A percentile compares a stretch with the other conserved stretches of the same genome.
Evolutionary conservation across 768 basidiomycete species (phyloP).

Genomic region (Auricularia heimuer): DNA sequence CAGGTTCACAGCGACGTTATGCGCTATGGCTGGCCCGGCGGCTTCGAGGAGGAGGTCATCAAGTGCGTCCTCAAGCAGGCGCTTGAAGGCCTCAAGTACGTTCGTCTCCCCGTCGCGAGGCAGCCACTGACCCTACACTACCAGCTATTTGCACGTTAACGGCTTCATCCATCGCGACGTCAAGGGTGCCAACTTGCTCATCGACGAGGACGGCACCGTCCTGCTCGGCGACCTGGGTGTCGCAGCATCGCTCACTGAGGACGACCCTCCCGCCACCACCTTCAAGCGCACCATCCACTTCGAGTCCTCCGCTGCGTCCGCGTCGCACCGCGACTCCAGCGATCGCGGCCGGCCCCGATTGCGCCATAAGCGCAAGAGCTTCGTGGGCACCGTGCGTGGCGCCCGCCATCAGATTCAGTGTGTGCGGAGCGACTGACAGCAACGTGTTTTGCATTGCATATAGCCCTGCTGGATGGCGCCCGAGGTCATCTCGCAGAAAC

Average conservation of each 20-base stretch:
- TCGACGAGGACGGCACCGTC: slow-evolving; percentile 85
- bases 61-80: slow-evolving; percentile 79
- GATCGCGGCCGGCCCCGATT: slow-evolving; percentile 30
- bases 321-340: slow-evolving; percentile 7
- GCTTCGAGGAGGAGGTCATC: slow-evolving; percentile 83
- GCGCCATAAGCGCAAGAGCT: slow-evolving; percentile 61
- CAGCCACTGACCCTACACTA: slow-evolving; percentile 11
- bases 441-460: background rate
- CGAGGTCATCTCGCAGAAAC: slow-evolving; percentile 75
- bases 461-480: slow-evolving; percentile 97
- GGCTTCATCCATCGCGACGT: slow-evolving; percentile 90
- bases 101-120: slow-evolving; percentile 16
- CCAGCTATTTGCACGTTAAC: slow-evolving; percentile 77
- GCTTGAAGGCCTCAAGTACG: slow-evolving; percentile 77
- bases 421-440: background rate
- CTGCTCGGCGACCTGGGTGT: slow-evolving; percentile 90
- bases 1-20: slow-evolving; percentile 46
- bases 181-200: slow-evolving; percentile 88
- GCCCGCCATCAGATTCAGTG: background rate
- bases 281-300: slow-evolving; percentile 27
- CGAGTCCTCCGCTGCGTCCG: slow-evolving; percentile 15
- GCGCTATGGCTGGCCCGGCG: slow-evolving; percentile 76
- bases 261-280: slow-evolving; percentile 22
- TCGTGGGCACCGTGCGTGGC: slow-evolving; percentile 74
- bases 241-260: slow-evolving; percentile 72